Evolutionary conservation across 1,139 yeast genomes (phyloP), one percentile per base, ranked within the genome.

Genomic region (Lodderomyces theae): DNA sequence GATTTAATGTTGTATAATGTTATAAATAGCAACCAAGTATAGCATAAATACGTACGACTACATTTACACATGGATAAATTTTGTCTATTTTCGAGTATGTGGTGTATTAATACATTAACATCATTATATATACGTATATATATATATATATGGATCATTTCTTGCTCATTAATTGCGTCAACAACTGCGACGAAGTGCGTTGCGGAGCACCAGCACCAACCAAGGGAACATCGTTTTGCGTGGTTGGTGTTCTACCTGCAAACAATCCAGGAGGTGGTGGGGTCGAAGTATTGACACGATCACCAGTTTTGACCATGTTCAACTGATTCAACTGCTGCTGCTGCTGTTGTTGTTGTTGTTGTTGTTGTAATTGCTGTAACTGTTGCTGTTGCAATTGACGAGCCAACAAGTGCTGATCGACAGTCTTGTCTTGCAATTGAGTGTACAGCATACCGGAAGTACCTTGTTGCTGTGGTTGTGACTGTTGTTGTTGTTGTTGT

Each of bases 121-220:
- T 28, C 31, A 18, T 28, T 28, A 28, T 15, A 15, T 28, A 15
- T 54, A 13, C 15, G 15, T 28, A 28, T 15, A 15, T 53, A 15
- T 15, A 28, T 28, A 28, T 28, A 11, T 54, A 26, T 26, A 26
- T 26, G 13, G 13, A 26, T 28, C 31, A 67, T 52, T 66, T 79
- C 61, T 82, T 82, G 49, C 80, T 79, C 77, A 83, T 79, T 54
- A 83, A 68, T 56, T 83, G 90, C 39, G 78, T 81, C 51, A 83
- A 68, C 51, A 84, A 68, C 56, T 83, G 89, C 21, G 85, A 78
- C 40, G 87, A 82, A 4, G 74, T 66, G 21, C 72, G 64, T 50
- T 76, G 60, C 43, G 41, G 21, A 23, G 52, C 48, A 12, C 29
- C 35, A 13, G 39, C 10, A 4, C 22, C 25, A 18, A n/a, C 30